Evolutionary conservation across 768 basidiomycete species (phyloP), one percentile per base, ranked within the genome.

Genomic region (Phaeolepiota aurea): DNA sequence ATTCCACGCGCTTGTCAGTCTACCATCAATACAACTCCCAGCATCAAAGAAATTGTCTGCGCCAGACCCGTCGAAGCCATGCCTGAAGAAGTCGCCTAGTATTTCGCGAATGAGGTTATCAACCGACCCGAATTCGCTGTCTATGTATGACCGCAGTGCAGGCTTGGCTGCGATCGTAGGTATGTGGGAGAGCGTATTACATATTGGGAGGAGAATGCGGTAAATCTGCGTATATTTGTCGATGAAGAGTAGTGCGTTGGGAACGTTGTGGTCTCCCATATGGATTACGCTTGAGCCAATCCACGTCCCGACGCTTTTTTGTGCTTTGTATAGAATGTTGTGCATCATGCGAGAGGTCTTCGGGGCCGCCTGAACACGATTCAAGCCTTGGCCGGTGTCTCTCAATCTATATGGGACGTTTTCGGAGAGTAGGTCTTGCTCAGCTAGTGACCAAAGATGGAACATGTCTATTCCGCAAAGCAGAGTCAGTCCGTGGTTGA

Each of bases 211-310:
- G 15, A 90, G 76, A 54, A 91, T 91, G 49, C 88, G 83, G 62
- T 90, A 91, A 36, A 91, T 84, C 55, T 91, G 88, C 10, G 87
- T 87, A 62, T 91, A 91, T 56, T 91, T 91, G 72, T 91, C 86
- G 50, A 90, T 88, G 71, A 91, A 90, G 63, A 90, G 77, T 37
- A 90, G 69, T 2, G 88, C 85, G 50, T 86, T 87, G 3, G 84
- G 84, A 15, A 87, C 84, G 51, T 86, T 79, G 56, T 80, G 88
- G 52, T 90, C 88, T 37, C 87, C 87, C 87, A 88, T 87, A 59
- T 90, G 87, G 46, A 88, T 87, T 48, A 87, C 87, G 40, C 82
- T 85, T 9, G 80, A 88, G 31, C 88, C 88, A 42, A 89, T 75
- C 88, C 88, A 90, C 25, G 71, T 72, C 0, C 87, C 88, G 11